phyloP scores from a whole-genome alignment of 352 stramenopile genomes.

The Phytophthora pseudosyringae region DNA sequence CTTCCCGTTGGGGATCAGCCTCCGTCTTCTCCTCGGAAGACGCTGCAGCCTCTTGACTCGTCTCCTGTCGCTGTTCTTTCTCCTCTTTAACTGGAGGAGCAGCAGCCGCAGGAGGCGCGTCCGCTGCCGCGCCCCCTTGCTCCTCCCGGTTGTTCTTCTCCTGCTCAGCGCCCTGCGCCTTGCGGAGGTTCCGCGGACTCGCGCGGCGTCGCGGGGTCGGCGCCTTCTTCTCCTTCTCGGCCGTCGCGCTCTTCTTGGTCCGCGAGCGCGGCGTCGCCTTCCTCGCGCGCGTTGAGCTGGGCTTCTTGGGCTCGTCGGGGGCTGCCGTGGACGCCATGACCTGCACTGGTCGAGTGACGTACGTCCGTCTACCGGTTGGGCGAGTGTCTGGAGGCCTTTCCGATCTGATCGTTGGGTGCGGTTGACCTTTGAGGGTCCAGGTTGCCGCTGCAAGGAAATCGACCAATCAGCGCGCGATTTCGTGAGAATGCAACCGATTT shows the following conservation, averaged over 20 bases:
- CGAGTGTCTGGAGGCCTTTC: constrained; percentile 15
- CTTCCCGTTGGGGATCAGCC: neutral
- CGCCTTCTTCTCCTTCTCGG: constrained; percentile 36
- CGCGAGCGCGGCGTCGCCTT: constrained; percentile 26
- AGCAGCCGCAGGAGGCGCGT: neutral
- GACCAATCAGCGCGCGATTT: constrained; percentile 28
- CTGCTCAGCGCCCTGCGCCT: constrained; percentile 18
- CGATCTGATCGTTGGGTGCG: constrained; percentile 28
- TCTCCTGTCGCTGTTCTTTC: constrained; percentile 1
- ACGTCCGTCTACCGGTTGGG: constrained; percentile 2
- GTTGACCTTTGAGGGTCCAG: constrained; percentile 21
- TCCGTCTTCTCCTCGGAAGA: constrained; percentile 7
- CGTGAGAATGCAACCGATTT: neutral
- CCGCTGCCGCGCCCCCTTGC: neutral
- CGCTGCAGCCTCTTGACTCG: neutral
- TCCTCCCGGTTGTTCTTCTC: constrained; percentile 18
- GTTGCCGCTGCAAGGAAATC: constrained; percentile 14
- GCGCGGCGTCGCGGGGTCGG: constrained; percentile 36
- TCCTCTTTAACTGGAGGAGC: constrained; percentile 4
- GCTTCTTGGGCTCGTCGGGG: constrained; percentile 13
- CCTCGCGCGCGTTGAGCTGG: constrained; percentile 11
- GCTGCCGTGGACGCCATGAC: constrained; percentile 15
- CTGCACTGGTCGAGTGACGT: constrained; percentile 1
- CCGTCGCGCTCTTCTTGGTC: constrained; percentile 21
- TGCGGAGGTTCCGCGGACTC: constrained; percentile 25